Evolutionary conservation across 441 rosid species (phyloP), one percentile per base, ranked within the genome.

Genomic region (Erodium texanum): DNA sequence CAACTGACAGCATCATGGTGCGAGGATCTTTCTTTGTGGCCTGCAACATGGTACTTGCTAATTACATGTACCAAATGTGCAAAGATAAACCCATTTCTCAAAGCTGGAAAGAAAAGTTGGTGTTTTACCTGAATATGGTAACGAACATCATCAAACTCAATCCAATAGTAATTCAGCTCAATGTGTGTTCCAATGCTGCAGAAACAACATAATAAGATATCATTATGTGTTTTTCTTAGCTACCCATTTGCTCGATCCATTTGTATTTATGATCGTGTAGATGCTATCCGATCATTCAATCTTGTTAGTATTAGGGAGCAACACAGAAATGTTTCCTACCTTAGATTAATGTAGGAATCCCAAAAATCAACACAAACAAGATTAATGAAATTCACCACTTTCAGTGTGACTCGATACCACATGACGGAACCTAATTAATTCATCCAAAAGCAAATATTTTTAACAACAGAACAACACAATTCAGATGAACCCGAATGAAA

Each of bases 121-220:
- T 7, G 63, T 67, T 68, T 79, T 70, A 92, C 98, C 99, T 88
- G 97, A 71, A 90, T 74, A 78, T 92, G 98, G 79, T 88, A 95
- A 70, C 92, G 97, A 68, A 92, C 80, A 74, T 95, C 99, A 72
- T 84, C 92, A 66, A 95, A 92, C 75, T 92, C 99, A 41, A 92
- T 87, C 97, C 97, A 92, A 16, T 87, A 89, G 73, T 85, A 85
- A 74, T 95, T 98, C 72, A 88, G 71, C 76, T 95, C 97, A 70
- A 88, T 85, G 68, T 90, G 89, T 76, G 86, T 92, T 29, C 88
- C 94, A 73, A 92, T 86, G 73, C 99, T 92, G 87, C 77, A 71
- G 64, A 77, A 62, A 62, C 23, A 7, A 68, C 8, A 32, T 29
- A 32, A 12, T 11, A 43, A 54, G 61, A 54, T 18, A 54, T 54